A percentile compares a stretch with the other conserved stretches of the same genome.
Conservation (phyloP, 2,329 filamentous ascomycete genomes). For the Penicillium brevicompactum region DNA sequence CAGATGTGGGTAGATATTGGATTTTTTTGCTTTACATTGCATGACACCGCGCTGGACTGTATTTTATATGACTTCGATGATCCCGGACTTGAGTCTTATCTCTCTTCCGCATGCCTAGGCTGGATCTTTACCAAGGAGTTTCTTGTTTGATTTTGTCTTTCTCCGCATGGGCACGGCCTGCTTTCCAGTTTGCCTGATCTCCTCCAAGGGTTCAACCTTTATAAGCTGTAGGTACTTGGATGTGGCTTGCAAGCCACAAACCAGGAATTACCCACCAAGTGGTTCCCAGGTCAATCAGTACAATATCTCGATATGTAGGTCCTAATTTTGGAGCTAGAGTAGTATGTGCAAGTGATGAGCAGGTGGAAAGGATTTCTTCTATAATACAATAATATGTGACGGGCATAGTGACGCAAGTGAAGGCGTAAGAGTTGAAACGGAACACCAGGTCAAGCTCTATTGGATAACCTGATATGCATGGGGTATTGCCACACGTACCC, state of each 20-base stretch:
- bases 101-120: constrained; percentile 5
- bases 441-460: constrained; percentile 20
- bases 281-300: too few relatives aligned
- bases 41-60: constrained; percentile 30
- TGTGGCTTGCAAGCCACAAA: too few relatives aligned
- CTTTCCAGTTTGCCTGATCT: constrained; percentile 23
- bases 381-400: background rate
- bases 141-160: constrained; percentile 6
- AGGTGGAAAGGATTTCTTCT: background rate
- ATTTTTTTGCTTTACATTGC: constrained; percentile 28
- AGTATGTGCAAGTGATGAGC: too few relatives aligned
- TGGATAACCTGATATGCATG: constrained; percentile 16
- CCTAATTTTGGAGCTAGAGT: too few relatives aligned
- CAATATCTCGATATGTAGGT: too few relatives aligned
- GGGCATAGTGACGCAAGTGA: background rate
- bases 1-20: constrained; percentile 30
- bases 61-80: constrained; percentile 27
- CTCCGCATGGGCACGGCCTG: constrained; percentile 15
- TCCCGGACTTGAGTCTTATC: constrained; percentile 11
- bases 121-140: constrained; percentile 9
- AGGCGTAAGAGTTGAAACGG: background rate
- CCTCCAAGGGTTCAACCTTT: background rate
- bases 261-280: too few relatives aligned
- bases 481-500: constrained; percentile 6
- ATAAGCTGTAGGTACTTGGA: too few relatives aligned